Conservation (phyloP, 1,284 basidiomycete genomes). For the Inonotus hispidus region DNA sequence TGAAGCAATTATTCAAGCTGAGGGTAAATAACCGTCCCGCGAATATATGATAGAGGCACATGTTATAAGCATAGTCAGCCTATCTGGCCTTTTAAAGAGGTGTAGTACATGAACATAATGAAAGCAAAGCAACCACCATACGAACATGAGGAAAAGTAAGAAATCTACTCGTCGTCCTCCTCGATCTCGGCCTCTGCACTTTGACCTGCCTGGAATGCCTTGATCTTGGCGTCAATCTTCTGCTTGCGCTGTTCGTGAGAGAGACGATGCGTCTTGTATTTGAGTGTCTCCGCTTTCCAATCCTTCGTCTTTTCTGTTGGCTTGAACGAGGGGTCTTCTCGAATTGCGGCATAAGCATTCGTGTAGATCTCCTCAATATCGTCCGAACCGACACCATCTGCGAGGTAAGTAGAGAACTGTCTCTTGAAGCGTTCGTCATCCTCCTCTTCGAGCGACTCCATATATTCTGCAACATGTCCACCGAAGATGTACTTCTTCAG, state of each 20-base stretch:
- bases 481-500: constrained; percentile 98
- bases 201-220: constrained; percentile 72
- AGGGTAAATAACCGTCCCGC: background rate
- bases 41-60: constrained; percentile 4
- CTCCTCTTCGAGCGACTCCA: constrained; percentile 99
- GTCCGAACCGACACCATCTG: constrained; percentile 92
- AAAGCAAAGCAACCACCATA: background rate
- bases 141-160: background rate
- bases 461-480: constrained; percentile 98
- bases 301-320: constrained; percentile 89
- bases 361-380: constrained; percentile 97
- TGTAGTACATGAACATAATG: constrained; percentile 12
- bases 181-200: constrained; percentile 40
- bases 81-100: constrained; percentile 15
- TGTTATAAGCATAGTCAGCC: constrained; percentile 10
- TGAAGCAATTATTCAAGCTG: background rate
- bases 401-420: constrained; percentile 95
- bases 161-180: constrained; percentile 48
- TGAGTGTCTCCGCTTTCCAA: constrained; percentile 86
- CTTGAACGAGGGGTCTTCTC: constrained; percentile 90
- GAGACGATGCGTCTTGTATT: constrained; percentile 70
- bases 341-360: constrained; percentile 89
- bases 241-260: constrained; percentile 75
- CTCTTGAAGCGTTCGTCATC: constrained; percentile 99
- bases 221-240: constrained; percentile 79